Conservation (phyloP, 108 stramenopile species). For the Skeletonema grethae region DNA sequence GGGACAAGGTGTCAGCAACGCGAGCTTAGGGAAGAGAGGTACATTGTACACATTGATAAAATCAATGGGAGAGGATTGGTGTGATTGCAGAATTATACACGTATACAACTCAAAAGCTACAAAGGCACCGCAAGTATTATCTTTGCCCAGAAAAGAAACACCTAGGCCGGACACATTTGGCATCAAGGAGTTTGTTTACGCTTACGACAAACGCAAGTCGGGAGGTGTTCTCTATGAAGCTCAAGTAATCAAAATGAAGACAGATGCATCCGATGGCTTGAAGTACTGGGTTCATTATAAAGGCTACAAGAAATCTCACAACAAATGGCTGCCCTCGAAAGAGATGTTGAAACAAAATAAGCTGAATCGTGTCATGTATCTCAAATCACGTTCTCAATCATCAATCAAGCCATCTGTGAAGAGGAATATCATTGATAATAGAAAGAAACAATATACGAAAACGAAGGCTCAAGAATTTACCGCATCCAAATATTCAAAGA, state of each 20-base stretch:
- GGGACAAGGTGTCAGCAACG: neutral
- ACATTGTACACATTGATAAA: neutral
- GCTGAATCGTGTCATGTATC: neutral
- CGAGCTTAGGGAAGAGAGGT: neutral
- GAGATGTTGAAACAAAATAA: neutral
- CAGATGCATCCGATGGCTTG: slow-evolving; percentile 1
- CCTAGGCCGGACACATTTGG: neutral
- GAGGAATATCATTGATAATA: neutral
- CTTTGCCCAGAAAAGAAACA: neutral
- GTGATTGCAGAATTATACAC: neutral
- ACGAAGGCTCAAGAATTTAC: neutral
- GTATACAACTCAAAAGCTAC: neutral
- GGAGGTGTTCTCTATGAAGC: slow-evolving; percentile 16
- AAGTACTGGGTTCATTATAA: slow-evolving; percentile 27
- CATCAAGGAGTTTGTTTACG: slow-evolving; percentile 22
- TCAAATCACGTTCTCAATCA: neutral
- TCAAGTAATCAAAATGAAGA: slow-evolving; percentile 12
- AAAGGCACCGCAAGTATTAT: neutral
- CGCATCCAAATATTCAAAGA: neutral
- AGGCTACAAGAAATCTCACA: slow-evolving; percentile 13
- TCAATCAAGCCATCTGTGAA: neutral
- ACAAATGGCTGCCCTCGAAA: slow-evolving; percentile 4
- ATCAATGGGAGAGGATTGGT: neutral
- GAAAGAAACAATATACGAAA: neutral
- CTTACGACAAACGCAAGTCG: slow-evolving; percentile 10